These are phyloP conservation scores for Cutaneotrichosporon cavernicola DNA, from an alignment of 1,284 basidiomycete species.

Conservation along the genomic window DNA sequence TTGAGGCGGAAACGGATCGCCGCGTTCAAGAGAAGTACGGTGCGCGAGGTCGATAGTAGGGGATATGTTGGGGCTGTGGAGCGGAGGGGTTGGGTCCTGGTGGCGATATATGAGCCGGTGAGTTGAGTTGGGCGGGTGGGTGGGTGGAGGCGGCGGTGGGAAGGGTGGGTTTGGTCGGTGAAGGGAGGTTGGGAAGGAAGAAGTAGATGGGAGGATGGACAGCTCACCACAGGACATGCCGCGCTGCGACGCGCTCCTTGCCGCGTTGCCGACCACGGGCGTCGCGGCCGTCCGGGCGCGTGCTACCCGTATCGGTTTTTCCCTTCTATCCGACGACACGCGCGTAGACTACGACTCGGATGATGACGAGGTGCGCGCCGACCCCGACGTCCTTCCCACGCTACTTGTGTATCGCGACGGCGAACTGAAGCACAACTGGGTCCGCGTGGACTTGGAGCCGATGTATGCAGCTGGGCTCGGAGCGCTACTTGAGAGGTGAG, in stretches of 20 bases:
- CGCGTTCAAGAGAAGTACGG: slow-evolving; percentile 27
- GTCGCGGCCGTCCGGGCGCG: slow-evolving; percentile 37
- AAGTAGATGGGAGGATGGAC: background rate
- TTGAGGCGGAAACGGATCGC: slow-evolving; percentile 15
- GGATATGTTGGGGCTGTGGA: slow-evolving; percentile 47
- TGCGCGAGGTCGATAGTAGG: slow-evolving; percentile 44
- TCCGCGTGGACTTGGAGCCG: slow-evolving; percentile 49
- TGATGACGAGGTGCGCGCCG: slow-evolving; percentile 28
- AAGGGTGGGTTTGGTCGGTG: too few species aligned
- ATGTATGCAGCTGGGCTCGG: slow-evolving; percentile 36
- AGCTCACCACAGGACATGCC: slow-evolving; percentile 35
- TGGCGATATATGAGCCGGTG: slow-evolving; percentile 51
- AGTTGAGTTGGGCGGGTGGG: slow-evolving; percentile 36
- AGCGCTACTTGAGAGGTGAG: slow-evolving; percentile 40
- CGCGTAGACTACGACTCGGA: slow-evolving; percentile 23
- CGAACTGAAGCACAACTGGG: slow-evolving; percentile 44
- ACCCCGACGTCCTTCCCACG: slow-evolving; percentile 51
- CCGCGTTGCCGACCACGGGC: slow-evolving; percentile 20
- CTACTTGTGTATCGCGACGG: slow-evolving; percentile 49
- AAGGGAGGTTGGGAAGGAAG: slow-evolving; percentile 33
- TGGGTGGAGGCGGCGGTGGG: too few species aligned
- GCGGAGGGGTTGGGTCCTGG: slow-evolving; percentile 41
- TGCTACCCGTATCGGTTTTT: slow-evolving; percentile 45
- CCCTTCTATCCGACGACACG: slow-evolving; percentile 25
- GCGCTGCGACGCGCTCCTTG: slow-evolving; percentile 39